Percentiles rank a stretch among this genome's conserved stretches.
Evolutionary conservation across 305 asterid genomes (phyloP).

Genomic region (Fraxinus greggii): DNA sequence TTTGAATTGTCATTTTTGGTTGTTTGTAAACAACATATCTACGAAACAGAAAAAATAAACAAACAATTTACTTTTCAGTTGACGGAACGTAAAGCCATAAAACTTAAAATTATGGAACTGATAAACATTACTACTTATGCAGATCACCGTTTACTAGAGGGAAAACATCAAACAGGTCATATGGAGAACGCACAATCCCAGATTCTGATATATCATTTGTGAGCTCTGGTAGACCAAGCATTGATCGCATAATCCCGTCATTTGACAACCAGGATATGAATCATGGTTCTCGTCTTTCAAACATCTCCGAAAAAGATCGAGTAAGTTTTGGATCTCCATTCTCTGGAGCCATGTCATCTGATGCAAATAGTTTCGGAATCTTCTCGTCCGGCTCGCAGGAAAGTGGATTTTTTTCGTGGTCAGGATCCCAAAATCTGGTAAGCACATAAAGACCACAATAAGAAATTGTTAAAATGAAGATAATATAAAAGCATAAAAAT

Average conservation of each 20-base stretch:
- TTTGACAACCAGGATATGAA: slow-evolving; percentile 43
- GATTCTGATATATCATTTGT: slow-evolving; percentile 82
- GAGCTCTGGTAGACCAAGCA: slow-evolving; percentile 59
- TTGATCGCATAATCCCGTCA: slow-evolving; percentile 39
- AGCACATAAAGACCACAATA: slow-evolving; percentile 10
- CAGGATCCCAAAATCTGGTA: slow-evolving; percentile 76
- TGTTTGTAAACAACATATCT: not conserved
- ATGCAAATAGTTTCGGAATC: slow-evolving; percentile 48
- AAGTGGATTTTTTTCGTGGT: slow-evolving; percentile 57
- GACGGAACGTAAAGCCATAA: not conserved
- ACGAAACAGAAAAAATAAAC: not conserved
- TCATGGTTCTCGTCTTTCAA: slow-evolving; percentile 59
- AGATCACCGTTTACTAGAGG: slow-evolving; percentile 87
- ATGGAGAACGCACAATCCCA: slow-evolving; percentile 53
- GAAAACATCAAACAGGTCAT: slow-evolving; percentile 43
- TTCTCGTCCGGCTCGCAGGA: slow-evolving; percentile 63
- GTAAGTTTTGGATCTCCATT: slow-evolving; percentile 66
- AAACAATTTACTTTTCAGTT: not conserved
- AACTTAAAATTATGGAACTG: not conserved
- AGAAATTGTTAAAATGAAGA: not conserved
- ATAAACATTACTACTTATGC: slow-evolving; percentile 22
- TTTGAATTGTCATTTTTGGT: not conserved
- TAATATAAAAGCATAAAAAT: not conserved
- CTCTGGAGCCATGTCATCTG: slow-evolving; percentile 53
- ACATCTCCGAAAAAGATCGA: slow-evolving; percentile 60